A percentile compares a stretch with the other conserved stretches of the same genome.
Conservation (phyloP, 805 yeast species). For the Tetrapisispora phaffii region DNA sequence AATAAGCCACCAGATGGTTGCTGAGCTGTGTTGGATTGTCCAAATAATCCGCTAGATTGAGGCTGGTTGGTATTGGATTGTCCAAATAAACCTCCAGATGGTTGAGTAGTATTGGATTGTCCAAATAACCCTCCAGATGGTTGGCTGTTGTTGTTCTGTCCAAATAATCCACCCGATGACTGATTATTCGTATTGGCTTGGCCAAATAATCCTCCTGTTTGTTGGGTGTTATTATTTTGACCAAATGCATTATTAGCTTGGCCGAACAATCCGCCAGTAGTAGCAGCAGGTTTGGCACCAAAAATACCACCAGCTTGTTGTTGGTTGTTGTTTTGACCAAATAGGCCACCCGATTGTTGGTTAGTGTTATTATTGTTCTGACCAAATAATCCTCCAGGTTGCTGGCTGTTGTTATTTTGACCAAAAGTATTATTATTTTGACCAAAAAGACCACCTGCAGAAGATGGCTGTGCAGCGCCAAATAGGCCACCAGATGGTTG, state of each 20-base stretch:
- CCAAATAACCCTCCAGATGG: slow-evolving; percentile 6
- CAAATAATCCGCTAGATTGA: slow-evolving; percentile 23
- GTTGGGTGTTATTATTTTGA: slow-evolving; percentile 7
- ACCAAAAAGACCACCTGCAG: slow-evolving; percentile 23
- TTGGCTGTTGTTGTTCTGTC: slow-evolving; percentile 20
- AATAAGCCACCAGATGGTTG: slow-evolving; percentile 22
- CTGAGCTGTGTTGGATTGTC: slow-evolving; percentile 16
- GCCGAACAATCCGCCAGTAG: slow-evolving; percentile 19
- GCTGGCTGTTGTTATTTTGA: slow-evolving; percentile 16
- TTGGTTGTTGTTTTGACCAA: slow-evolving; percentile 12
- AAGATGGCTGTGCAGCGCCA: slow-evolving; percentile 7
- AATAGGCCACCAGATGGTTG: slow-evolving; percentile 14
- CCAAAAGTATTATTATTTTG: slow-evolving; percentile 28
- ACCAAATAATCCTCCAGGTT: slow-evolving; percentile 5
- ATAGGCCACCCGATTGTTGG: slow-evolving; percentile 18
- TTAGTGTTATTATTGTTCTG: slow-evolving; percentile 11
- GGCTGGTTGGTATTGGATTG: slow-evolving; percentile 5
- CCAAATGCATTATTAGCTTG: background rate
- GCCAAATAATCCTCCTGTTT: slow-evolving; percentile 28
- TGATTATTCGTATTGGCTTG: slow-evolving; percentile 5
- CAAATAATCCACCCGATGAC: slow-evolving; percentile 31
- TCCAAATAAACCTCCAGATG: slow-evolving; percentile 20
- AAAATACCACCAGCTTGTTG: slow-evolving; percentile 14
- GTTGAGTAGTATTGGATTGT: slow-evolving; percentile 9
- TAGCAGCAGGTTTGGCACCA: slow-evolving; percentile 8